Conservation (phyloP, 257 asterid species). For the Leonotis leonurus region DNA sequence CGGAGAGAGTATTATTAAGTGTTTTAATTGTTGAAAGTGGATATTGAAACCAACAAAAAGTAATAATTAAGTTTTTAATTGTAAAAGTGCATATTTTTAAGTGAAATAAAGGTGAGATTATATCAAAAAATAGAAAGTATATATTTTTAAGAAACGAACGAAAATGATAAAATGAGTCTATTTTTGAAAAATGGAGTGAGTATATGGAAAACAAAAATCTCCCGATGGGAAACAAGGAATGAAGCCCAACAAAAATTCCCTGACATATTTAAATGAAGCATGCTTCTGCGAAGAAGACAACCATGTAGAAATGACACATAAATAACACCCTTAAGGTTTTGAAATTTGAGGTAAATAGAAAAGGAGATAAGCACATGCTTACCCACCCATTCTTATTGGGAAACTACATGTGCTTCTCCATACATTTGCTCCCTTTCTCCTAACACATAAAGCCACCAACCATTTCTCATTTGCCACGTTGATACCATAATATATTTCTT, state of each 20-base stretch:
- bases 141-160: no score
- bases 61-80: no score
- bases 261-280: conserved; percentile 6
- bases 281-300: conserved; percentile 18
- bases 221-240: conserved; percentile 29
- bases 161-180: no score
- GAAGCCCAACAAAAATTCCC: conserved; percentile 24
- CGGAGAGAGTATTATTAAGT: no score
- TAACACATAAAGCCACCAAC: conserved; percentile 9
- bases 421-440: conserved; percentile 8
- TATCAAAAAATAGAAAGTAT: no score
- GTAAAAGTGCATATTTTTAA: no score
- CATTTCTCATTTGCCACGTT: conserved; percentile 7
- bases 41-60: no score
- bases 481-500: no score
- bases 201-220: conserved; percentile 12
- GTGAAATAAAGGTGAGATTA: no score
- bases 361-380: conserved; percentile 31
- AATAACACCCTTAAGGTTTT: conserved; percentile 20
- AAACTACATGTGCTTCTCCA: conserved; percentile 30
- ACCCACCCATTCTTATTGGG: conserved; percentile 32
- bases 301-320: conserved; percentile 8
- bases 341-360: not conserved
- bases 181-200: not conserved
- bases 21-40: no score